A percentile compares a stretch with the other conserved stretches of the same genome.
Conservation (phyloP, 176 grass and related monocot species). For the Eleusine indica region DNA sequence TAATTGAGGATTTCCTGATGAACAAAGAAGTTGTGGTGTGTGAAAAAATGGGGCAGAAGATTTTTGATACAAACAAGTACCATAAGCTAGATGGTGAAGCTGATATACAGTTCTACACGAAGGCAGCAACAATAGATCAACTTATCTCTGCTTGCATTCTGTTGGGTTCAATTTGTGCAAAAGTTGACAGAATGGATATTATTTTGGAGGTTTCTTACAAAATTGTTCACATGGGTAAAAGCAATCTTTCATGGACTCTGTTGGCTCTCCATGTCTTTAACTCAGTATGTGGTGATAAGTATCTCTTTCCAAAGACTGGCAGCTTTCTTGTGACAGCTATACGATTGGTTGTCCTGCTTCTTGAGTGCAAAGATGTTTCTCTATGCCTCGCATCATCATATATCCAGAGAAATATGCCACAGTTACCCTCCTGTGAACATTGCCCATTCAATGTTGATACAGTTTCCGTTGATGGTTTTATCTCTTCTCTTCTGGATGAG, state of each 20-base stretch:
- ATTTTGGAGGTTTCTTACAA: slow-evolving; percentile 70
- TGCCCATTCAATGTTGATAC: slow-evolving; percentile 62
- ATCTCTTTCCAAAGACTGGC: slow-evolving; percentile 51
- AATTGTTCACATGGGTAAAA: slow-evolving; percentile 70
- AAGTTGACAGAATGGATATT: slow-evolving; percentile 56
- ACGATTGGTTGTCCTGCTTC: slow-evolving; percentile 55
- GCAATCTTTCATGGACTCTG: slow-evolving; percentile 61
- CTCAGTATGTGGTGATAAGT: slow-evolving; percentile 68
- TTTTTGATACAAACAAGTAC: slow-evolving; percentile 29
- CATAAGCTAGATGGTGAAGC: slow-evolving; percentile 37
- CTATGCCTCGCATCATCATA: slow-evolving; percentile 33
- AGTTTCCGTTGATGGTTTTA: slow-evolving; percentile 51
- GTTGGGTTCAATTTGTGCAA: slow-evolving; percentile 63
- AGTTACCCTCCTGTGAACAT: slow-evolving; percentile 65
- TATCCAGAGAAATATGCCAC: slow-evolving; percentile 39
- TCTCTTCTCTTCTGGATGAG: slow-evolving; percentile 70
- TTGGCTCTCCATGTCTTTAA: slow-evolving; percentile 75
- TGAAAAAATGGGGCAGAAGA: slow-evolving; percentile 34
- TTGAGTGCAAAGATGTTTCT: slow-evolving; percentile 57
- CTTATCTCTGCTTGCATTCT: slow-evolving; percentile 72
- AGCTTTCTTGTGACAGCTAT: slow-evolving; percentile 56
- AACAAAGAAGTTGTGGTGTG: slow-evolving; percentile 65
- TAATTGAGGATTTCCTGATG: slow-evolving; percentile 76
- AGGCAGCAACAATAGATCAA: slow-evolving; percentile 53
- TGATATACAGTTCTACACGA: slow-evolving; percentile 40